Conservation (phyloP, 257 asterid genomes). For the Solanum pinnatisectum region DNA sequence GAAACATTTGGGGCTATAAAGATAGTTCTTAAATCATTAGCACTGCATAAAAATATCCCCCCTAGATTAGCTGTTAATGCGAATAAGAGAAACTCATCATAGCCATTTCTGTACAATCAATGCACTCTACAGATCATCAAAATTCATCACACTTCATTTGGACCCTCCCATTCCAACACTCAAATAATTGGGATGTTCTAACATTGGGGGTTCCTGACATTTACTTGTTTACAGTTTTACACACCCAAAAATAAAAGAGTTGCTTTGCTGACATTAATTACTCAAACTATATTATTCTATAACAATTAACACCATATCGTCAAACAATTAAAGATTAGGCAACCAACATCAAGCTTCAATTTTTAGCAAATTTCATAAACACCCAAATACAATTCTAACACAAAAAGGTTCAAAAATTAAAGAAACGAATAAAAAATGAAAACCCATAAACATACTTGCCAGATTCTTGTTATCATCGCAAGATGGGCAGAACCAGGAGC, state of each 20-base stretch:
- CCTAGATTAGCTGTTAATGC: neutral
- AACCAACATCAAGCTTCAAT: neutral
- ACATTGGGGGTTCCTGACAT: neutral
- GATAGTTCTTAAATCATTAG: neutral
- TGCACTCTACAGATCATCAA: neutral
- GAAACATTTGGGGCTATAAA: neutral
- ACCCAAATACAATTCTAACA: neutral
- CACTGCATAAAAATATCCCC: neutral
- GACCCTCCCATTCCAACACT: neutral
- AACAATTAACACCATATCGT: neutral
- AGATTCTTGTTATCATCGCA: conserved; percentile 26
- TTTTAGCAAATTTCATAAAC: neutral
- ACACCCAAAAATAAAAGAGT: neutral
- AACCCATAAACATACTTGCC: conserved; percentile 23
- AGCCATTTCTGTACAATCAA: neutral
- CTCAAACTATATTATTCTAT: neutral
- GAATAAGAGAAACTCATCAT: neutral
- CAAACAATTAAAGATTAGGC: neutral
- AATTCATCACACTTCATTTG: neutral
- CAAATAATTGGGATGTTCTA: neutral
- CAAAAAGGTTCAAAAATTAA: neutral
- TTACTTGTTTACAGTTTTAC: neutral
- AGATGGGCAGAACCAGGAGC: conserved; percentile 66
- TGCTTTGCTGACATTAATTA: neutral
- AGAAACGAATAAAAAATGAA: neutral